Evolutionary conservation across 805 yeast genomes (phyloP), one percentile per base, ranked within the genome.

Genomic region (Candida pseudoglaebosa): DNA sequence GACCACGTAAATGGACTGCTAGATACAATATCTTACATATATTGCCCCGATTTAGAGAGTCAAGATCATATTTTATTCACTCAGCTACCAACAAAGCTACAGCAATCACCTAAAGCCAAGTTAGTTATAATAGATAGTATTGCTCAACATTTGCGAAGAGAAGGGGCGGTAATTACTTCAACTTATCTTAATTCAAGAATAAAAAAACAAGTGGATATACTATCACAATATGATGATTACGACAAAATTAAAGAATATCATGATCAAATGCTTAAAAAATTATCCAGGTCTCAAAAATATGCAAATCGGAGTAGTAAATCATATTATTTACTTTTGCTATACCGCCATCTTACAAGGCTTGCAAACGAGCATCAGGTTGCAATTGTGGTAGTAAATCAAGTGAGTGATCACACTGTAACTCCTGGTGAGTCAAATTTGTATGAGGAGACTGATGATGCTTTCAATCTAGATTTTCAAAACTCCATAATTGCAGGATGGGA

Each of bases 401-500:
- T 89, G 1, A 75, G 89, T 29, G 91, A 84, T 50, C 72, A 73
- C 41, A 72, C 77, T 1, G 59, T 53, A 18, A 20, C 13, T 5
- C 4, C 35, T 19, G 26, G 35, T 6, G 35, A 32, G 7, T 24
- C 37, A 13, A 33, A 31, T 13, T 43, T 24, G 21, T 49, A 49
- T 18, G 43, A 38, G 19, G 61, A 49, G 10, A 51, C 56, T 5
- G 48, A 55, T 31, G 39, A 35, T 12, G 49, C 70, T 3, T 55
- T 75, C 40, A 65, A 63, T 28, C 61, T 73, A 36, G 84, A 82
- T 40, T 77, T 79, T 51, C 95, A 88, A 52, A 50, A 80, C 14
- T 85, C 90, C 5, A 78, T 83, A 74, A 62, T 78, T 32, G 71
- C 78, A 15, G 96, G 95, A 1, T 88, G 95, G 95, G 80, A 77